These are phyloP conservation scores for Talaromyces marneffei DNA, from an alignment of 2,329 filamentous ascomycete species.

Conservation along the genomic window DNA sequence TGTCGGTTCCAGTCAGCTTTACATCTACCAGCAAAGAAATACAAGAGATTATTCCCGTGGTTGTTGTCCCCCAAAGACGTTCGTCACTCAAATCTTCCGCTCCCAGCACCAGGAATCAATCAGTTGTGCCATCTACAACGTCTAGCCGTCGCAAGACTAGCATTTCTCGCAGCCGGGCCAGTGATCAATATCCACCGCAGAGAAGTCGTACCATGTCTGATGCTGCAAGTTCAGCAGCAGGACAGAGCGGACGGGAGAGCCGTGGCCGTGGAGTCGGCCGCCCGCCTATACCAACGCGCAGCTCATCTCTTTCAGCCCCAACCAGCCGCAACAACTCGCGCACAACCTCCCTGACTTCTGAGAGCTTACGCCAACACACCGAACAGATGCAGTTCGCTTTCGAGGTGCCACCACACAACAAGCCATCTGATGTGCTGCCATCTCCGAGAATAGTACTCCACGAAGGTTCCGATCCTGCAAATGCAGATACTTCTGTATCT, in stretches of 20 bases:
- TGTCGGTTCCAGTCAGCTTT: constrained; percentile 24
- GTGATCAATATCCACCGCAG: constrained; percentile 15
- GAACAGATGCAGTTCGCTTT: constrained; percentile 23
- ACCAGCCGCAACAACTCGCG: constrained; percentile 42
- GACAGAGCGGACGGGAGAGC: constrained; percentile 19
- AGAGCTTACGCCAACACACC: constrained; percentile 33
- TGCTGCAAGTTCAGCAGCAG: constrained; percentile 23
- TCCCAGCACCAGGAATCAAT: constrained; percentile 33
- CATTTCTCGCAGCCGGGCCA: constrained; percentile 20
- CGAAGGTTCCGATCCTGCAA: constrained; percentile 15
- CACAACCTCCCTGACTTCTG: constrained; percentile 41
- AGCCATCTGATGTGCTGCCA: constrained; percentile 20
- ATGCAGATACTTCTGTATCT: constrained; percentile 28
- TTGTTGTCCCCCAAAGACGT: constrained; percentile 43
- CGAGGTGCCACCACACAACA: constrained; percentile 19
- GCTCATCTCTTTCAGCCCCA: constrained; percentile 43
- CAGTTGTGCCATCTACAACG: constrained; percentile 33
- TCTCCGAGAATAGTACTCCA: constrained; percentile 20
- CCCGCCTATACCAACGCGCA: constrained; percentile 36
- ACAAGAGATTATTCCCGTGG: constrained; percentile 40
- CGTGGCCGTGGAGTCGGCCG: constrained; percentile 25
- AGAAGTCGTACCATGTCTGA: constrained; percentile 40
- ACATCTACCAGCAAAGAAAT: constrained; percentile 22
- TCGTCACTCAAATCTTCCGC: constrained; percentile 40
- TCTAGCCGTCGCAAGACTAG: constrained; percentile 34